Percentiles rank a stretch among this genome's conserved stretches.
These are phyloP conservation scores for Skeletonema costatum DNA, from an alignment of 108 stramenopile species.

Conservation along the genomic window DNA sequence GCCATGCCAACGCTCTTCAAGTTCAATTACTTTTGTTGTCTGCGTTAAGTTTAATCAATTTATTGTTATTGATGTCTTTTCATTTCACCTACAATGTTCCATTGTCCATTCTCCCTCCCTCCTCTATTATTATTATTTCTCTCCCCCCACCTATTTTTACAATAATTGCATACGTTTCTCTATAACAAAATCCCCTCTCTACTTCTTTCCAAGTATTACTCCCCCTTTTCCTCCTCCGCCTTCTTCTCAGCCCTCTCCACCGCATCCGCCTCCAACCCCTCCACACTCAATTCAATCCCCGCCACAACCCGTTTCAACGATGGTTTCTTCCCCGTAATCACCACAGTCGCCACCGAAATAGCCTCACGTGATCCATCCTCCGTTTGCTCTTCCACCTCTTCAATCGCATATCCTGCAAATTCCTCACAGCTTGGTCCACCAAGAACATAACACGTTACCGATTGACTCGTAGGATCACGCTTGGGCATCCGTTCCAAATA, in stretches of 20 bases:
- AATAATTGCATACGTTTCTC: not conserved
- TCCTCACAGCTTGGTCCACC: constrained; percentile 53
- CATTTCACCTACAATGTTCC: not conserved
- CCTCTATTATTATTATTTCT: not conserved
- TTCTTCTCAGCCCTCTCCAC: constrained; percentile 70
- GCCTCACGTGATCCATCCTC: constrained; percentile 59
- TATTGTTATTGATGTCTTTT: not conserved
- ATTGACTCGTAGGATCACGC: constrained; percentile 59
- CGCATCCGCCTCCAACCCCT: constrained; percentile 81
- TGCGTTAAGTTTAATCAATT: not conserved
- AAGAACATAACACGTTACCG: constrained; percentile 80
- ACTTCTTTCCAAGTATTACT: not conserved
- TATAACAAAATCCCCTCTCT: not conserved
- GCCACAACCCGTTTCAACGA: constrained; percentile 71
- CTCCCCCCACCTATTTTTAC: not conserved
- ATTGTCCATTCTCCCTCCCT: not conserved
- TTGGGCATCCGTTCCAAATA: constrained; percentile 85
- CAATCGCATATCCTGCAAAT: constrained; percentile 87
- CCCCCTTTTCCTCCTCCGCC: constrained; percentile 44
- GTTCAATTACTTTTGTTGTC: not conserved
- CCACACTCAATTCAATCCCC: constrained; percentile 79
- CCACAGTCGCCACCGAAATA: constrained; percentile 82
- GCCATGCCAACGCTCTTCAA: not conserved
- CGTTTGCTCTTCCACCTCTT: constrained; percentile 71
- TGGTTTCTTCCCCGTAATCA: constrained; percentile 63